phyloP scores from a whole-genome alignment of 257 asterid species.

The Fraxinus quadrangulata region DNA sequence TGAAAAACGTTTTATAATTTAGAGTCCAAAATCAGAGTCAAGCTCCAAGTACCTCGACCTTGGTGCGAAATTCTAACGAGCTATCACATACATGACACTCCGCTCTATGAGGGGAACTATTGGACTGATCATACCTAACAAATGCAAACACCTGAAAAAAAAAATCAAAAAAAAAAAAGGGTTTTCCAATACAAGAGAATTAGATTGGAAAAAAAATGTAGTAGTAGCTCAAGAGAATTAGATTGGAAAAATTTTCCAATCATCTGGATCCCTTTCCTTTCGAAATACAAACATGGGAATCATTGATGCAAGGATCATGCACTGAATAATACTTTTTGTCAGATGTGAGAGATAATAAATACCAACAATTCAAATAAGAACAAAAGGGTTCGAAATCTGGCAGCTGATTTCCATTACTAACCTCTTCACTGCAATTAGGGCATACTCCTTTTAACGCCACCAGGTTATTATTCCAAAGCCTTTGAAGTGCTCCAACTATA shows the following conservation, averaged over 20 bases:
- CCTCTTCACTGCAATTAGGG: conserved; percentile 98
- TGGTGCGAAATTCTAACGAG: conserved; percentile 83
- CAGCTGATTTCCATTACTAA: conserved; percentile 28
- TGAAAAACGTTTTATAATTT: neutral
- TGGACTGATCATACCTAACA: conserved; percentile 64
- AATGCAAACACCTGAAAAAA: conserved; percentile 88
- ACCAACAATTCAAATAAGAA: neutral
- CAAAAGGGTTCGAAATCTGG: neutral
- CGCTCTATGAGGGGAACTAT: conserved; percentile 67
- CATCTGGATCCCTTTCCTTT: no score
- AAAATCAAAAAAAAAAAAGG: no score
- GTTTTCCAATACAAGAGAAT: no score
- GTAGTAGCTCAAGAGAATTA: conserved; percentile 11
- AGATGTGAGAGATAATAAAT: conserved; percentile 15
- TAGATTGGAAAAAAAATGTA: conserved; percentile 34
- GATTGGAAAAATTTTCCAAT: no score
- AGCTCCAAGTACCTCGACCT: conserved; percentile 69
- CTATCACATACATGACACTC: conserved; percentile 96
- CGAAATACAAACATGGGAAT: no score
- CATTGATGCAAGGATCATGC: conserved; percentile 17
- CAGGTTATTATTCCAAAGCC: conserved; percentile 86
- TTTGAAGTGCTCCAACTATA: conserved; percentile 84
- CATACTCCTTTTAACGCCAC: conserved; percentile 92
- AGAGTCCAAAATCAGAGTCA: neutral
- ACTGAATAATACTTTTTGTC: neutral